phyloP scores from a whole-genome alignment of 106 monocot genomes.

The Apostasia shenzhenica region DNA sequence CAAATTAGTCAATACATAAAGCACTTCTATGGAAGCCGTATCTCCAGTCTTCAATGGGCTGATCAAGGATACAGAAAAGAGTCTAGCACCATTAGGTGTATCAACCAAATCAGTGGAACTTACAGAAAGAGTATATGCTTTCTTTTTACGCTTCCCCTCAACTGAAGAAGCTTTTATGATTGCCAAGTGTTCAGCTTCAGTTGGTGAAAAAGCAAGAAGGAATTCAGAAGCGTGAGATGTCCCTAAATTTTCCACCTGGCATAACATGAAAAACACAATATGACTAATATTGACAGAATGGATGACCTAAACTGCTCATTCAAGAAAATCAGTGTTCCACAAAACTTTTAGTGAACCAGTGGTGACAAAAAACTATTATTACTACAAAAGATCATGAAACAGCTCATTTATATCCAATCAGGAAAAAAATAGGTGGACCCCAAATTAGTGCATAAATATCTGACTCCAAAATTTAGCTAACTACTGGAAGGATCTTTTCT shows the following conservation, averaged over 20 bases:
- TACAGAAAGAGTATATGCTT: conserved; percentile 47
- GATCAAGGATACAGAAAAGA: conserved; percentile 41
- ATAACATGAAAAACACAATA: background rate
- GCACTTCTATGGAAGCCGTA: conserved; percentile 37
- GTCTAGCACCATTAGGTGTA: conserved; percentile 30
- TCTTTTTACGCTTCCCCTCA: conserved; percentile 71
- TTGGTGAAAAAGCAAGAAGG: conserved; percentile 65
- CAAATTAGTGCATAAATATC: too few species aligned
- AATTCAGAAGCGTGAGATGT: conserved; percentile 41
- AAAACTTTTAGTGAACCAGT: background rate
- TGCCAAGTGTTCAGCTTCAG: conserved; percentile 58
- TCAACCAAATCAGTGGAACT: conserved; percentile 23
- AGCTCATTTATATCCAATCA: too few species aligned
- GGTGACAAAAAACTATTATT: background rate
- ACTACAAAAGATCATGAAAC: background rate
- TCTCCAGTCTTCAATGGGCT: conserved; percentile 49
- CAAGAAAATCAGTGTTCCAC: background rate
- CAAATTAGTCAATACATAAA: conserved; percentile 46
- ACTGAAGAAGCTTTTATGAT: conserved; percentile 41
- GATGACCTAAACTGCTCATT: too few species aligned
- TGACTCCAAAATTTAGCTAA: too few species aligned
- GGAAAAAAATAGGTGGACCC: too few species aligned
- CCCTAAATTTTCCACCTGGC: conserved; percentile 69
- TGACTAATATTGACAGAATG: too few species aligned
- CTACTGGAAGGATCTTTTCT: too few species aligned